Conservation (phyloP, 805 yeast species). For the Monosporozyma aquatica region DNA sequence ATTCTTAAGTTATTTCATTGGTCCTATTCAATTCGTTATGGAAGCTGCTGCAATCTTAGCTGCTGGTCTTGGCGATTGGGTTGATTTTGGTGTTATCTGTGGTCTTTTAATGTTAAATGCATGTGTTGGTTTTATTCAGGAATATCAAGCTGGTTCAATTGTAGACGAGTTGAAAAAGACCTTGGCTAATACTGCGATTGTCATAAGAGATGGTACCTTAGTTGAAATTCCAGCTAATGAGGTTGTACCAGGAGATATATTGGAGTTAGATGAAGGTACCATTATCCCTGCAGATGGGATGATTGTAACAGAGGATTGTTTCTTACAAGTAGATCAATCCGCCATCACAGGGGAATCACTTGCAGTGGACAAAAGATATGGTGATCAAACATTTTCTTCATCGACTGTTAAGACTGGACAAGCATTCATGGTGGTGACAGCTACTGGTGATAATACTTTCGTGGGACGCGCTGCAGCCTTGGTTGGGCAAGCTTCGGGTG, state of each 20-base stretch:
- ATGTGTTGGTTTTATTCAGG: conserved; percentile 91
- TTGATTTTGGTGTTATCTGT: conserved; percentile 95
- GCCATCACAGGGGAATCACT: conserved; percentile 96
- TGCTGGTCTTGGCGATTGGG: conserved; percentile 97
- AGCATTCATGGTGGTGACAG: conserved; percentile 85
- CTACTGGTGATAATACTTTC: conserved; percentile 92
- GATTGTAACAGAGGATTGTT: conserved; percentile 73
- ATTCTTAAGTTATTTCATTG: conserved; percentile 80
- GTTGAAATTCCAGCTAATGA: conserved; percentile 73
- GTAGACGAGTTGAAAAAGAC: conserved; percentile 95
- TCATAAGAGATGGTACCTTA: conserved; percentile 72
- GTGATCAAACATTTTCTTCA: conserved; percentile 83
- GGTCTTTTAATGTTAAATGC: conserved; percentile 84
- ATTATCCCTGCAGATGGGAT: conserved; percentile 92
- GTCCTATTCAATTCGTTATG: conserved; percentile 96
- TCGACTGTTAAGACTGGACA: conserved; percentile 95
- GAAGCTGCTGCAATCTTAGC: conserved; percentile 93
- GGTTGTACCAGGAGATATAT: conserved; percentile 91
- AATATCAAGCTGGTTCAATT: conserved; percentile 96
- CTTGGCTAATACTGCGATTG: conserved; percentile 80
- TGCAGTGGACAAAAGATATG: conserved; percentile 85
- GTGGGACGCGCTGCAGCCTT: conserved; percentile 97
- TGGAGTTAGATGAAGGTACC: conserved; percentile 87
- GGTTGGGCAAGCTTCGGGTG: conserved; percentile 88
- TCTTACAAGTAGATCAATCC: conserved; percentile 90